A percentile compares a stretch with the other conserved stretches of the same genome.
Evolutionary conservation across 1,139 yeast species (phyloP).

Genomic region (Lodderomyces metapsilosis): DNA sequence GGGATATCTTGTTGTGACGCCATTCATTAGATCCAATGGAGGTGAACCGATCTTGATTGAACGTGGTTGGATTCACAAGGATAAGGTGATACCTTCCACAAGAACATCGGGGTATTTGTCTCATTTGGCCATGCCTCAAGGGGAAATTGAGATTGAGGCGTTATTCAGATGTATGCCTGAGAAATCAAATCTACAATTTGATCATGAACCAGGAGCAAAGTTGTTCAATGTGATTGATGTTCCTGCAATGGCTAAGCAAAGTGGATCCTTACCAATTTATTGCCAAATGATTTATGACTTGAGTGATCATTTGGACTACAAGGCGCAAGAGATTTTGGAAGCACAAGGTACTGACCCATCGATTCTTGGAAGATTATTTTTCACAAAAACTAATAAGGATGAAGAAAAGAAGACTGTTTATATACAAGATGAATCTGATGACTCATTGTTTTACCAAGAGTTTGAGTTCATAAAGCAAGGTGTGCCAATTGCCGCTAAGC

Average conservation of each 20-base stretch:
- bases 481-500: slow-evolving; percentile 83
- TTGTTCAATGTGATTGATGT: slow-evolving; percentile 74
- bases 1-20: slow-evolving; percentile 82
- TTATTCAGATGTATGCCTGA: slow-evolving; percentile 70
- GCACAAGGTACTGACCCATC: slow-evolving; percentile 10
- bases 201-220: slow-evolving; percentile 64
- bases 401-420: slow-evolving; percentile 10
- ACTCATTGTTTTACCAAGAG: slow-evolving; percentile 42
- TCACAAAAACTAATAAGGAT: neutral
- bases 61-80: slow-evolving; percentile 90
- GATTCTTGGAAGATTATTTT: slow-evolving; percentile 14
- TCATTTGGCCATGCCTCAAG: slow-evolving; percentile 71
- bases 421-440: slow-evolving; percentile 25
- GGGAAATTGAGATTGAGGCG: slow-evolving; percentile 72
- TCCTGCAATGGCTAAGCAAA: slow-evolving; percentile 70
- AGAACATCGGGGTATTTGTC: slow-evolving; percentile 51
- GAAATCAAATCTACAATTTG: slow-evolving; percentile 72
- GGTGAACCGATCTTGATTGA: slow-evolving; percentile 72
- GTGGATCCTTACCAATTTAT: slow-evolving; percentile 71
- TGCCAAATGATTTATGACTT: slow-evolving; percentile 72
- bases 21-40: slow-evolving; percentile 74
- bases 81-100: slow-evolving; percentile 61
- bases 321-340: slow-evolving; percentile 16
- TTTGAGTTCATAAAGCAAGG: slow-evolving; percentile 68
- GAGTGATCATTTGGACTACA: slow-evolving; percentile 59